Percentiles rank a stretch among this genome's conserved stretches.
These are phyloP conservation scores for Phenoliferia sp. DNA, from an alignment of 1,284 basidiomycete species.

Conservation along the genomic window DNA sequence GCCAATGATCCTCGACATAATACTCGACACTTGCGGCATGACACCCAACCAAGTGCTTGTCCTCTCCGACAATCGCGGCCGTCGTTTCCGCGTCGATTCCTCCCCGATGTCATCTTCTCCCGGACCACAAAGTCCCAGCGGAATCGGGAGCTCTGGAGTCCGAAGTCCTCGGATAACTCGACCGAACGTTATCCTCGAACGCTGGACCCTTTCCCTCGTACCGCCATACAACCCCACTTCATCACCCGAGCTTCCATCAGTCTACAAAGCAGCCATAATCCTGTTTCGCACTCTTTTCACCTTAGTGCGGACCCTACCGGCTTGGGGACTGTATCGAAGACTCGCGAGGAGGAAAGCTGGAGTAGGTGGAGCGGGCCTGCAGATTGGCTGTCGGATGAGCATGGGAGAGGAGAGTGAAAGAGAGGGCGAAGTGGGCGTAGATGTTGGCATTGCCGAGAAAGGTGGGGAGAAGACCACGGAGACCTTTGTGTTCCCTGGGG, in stretches of 20 bases:
- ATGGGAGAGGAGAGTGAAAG: not conserved
- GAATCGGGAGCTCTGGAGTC: not conserved
- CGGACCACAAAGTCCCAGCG: not conserved
- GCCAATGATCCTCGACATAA: conserved; percentile 40
- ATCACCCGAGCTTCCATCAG: conserved; percentile 36
- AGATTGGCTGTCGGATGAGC: conserved; percentile 18
- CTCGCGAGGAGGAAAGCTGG: conserved; percentile 16
- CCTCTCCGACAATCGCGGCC: conserved; percentile 30
- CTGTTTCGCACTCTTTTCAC: conserved; percentile 41
- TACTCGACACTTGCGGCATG: conserved; percentile 39
- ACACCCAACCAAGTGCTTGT: conserved; percentile 37
- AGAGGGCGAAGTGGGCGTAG: conserved; percentile 27
- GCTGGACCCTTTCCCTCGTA: conserved; percentile 30
- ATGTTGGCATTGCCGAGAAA: conserved; percentile 4
- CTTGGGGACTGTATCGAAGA: conserved; percentile 33
- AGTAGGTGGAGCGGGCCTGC: conserved; percentile 1
- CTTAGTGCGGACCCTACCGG: conserved; percentile 36
- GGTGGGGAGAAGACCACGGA: conserved; percentile 14
- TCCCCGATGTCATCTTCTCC: not conserved
- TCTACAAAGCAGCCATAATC: conserved; percentile 42
- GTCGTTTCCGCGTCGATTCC: conserved; percentile 23
- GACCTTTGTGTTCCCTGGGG: conserved; percentile 28
- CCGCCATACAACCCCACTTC: conserved; percentile 7
- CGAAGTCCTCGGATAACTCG: not conserved
- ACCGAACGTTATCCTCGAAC: conserved; percentile 33